Evolutionary conservation across 192 early-diverging fungal species (phyloP), one percentile per base, ranked within the genome.

Genomic region (Fimicolochytrium jonesii): DNA sequence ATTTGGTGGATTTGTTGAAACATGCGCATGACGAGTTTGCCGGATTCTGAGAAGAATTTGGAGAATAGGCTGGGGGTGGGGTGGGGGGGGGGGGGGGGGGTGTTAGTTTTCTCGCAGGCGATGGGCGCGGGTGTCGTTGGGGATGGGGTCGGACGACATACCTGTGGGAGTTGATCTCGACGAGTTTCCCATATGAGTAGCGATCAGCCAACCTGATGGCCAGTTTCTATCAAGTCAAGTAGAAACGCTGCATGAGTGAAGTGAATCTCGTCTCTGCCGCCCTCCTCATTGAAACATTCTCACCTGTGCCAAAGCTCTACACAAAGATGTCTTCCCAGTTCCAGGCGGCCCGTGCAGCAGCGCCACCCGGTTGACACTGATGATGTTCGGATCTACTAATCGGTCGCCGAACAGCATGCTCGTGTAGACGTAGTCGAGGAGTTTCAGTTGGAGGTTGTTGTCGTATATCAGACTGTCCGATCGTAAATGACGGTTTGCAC

Each of bases 11-110:
- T 74, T 54, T 64, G 49, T 45, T 73, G 72, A 55, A 86, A 90
- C 73, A 87, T 67, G 49, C 78, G 73, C 52, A 79, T 69, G 15
- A 88, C 84, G 50, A 87, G 67, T 59, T 90, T 90, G 11, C 83
- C 87, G 23, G 71, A 76, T 65, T 90, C 88, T 7, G 84, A 82
- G 63, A 86, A 90, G 75, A 82, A 90, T 62, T 90, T 90, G 48
- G 83, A 86, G 55, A 90, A 89, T 22, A 90, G 46, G 31, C 78
- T 81, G 29, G 17, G 29, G 23, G 46, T 18, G 11, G 46, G 11
- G 46, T 18, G 6, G 46, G 23, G 46, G 17, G 9, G 37, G 17
- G 37, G 17, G n/a, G n/a, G n/a, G n/a, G n/a, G n/a, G n/a, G n/a
- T n/a, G n/a, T n/a, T n/a, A n/a, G n/a, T n/a, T n/a, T n/a, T n/a